Percentiles rank a stretch among this genome's conserved stretches.
These are phyloP conservation scores for Endoconidiophora polonica DNA, from an alignment of 2,329 filamentous ascomycete genomes.

Conservation along the genomic window DNA sequence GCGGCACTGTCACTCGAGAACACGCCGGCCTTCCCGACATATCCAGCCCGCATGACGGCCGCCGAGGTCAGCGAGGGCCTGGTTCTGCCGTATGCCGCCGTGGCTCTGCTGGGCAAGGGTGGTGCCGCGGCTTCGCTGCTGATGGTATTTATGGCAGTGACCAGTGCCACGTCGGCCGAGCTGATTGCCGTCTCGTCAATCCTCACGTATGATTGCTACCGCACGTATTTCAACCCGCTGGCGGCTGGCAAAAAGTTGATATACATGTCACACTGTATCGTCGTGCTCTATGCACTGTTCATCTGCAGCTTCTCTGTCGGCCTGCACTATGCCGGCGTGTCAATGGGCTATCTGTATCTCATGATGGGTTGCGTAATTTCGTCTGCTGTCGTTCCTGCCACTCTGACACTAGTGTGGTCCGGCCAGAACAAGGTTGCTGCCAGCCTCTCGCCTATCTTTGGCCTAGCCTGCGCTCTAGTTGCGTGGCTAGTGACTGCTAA, in stretches of 20 bases:
- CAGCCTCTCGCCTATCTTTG: slow-evolving; percentile 48
- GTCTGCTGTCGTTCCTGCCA: slow-evolving; percentile 66
- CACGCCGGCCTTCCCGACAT: slow-evolving; percentile 55
- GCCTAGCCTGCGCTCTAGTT: slow-evolving; percentile 47
- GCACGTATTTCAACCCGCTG: slow-evolving; percentile 65
- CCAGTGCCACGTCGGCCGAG: slow-evolving; percentile 66
- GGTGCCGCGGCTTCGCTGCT: slow-evolving; percentile 65
- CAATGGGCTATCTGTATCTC: slow-evolving; percentile 77
- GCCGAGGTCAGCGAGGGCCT: slow-evolving; percentile 68
- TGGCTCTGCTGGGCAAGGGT: slow-evolving; percentile 65
- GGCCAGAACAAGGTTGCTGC: slow-evolving; percentile 61
- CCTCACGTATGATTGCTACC: slow-evolving; percentile 73
- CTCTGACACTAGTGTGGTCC: slow-evolving; percentile 64
- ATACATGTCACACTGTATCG: slow-evolving; percentile 59
- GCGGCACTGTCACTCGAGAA: slow-evolving; percentile 64
- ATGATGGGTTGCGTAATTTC: slow-evolving; percentile 89
- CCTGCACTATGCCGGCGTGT: slow-evolving; percentile 56
- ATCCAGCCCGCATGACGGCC: slow-evolving; percentile 51
- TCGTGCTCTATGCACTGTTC: slow-evolving; percentile 52
- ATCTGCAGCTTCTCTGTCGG: slow-evolving; percentile 69
- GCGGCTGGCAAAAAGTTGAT: slow-evolving; percentile 65
- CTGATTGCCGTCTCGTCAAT: slow-evolving; percentile 79
- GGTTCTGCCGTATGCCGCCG: slow-evolving; percentile 70
- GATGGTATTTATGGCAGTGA: slow-evolving; percentile 82
- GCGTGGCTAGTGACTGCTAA: slow-evolving; percentile 64